Conservation (phyloP, 257 asterid species). For the Misopates orontium region DNA sequence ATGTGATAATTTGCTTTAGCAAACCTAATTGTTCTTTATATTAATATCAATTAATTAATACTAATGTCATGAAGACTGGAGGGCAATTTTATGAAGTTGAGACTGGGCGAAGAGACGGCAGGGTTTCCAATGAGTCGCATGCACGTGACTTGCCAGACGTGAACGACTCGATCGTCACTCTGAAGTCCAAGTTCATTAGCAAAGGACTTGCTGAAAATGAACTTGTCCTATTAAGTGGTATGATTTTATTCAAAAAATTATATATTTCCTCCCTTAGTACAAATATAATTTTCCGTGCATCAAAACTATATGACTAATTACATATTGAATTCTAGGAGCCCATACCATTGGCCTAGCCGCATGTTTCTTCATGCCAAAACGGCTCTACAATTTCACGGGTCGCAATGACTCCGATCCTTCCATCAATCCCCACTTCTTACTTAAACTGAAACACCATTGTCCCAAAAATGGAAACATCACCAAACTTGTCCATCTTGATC, state of each 20-base stretch:
- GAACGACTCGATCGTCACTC: conserved; percentile 39
- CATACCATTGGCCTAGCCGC: conserved; percentile 49
- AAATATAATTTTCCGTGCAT: too few species aligned
- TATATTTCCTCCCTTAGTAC: not conserved
- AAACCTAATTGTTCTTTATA: too few species aligned
- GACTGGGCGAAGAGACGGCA: conserved; percentile 51
- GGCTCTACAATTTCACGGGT: conserved; percentile 35
- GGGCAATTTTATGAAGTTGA: conserved; percentile 47
- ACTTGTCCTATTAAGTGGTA: conserved; percentile 50
- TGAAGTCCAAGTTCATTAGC: conserved; percentile 35
- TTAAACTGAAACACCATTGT: conserved; percentile 21
- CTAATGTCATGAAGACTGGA: too few species aligned
- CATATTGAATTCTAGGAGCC: conserved; percentile 34
- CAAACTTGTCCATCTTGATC: conserved; percentile 33
- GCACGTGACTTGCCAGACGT: conserved; percentile 48
- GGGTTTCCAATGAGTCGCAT: conserved; percentile 27
- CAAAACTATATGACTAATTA: too few species aligned
- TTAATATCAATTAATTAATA: too few species aligned
- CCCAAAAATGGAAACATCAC: conserved; percentile 31
- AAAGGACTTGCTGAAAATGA: conserved; percentile 40
- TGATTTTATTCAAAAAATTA: too few species aligned
- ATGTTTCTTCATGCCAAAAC: conserved; percentile 47
- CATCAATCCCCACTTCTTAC: conserved; percentile 29
- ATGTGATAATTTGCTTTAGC: too few species aligned
- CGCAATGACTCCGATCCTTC: conserved; percentile 30